A percentile compares a stretch with the other conserved stretches of the same genome.
Evolutionary conservation across 2,329 filamentous ascomycete species (phyloP).

Genomic region (Sarocladium brachiariae): DNA sequence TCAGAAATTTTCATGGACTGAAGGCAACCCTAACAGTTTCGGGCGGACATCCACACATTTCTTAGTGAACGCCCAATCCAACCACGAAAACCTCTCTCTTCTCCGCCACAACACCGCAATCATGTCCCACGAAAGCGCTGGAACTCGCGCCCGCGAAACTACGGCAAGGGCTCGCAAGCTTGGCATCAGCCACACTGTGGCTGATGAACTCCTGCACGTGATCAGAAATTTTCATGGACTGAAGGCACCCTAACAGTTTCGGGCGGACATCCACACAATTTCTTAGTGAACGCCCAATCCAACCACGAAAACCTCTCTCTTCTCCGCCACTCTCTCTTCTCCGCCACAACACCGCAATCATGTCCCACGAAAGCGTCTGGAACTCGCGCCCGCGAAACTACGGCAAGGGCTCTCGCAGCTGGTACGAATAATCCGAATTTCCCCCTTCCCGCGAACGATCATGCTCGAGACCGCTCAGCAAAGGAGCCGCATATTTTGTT

Average conservation of each 20-base stretch:
- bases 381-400: conserved; percentile 96
- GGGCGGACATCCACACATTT: conserved; percentile 29
- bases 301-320: conserved; percentile 26
- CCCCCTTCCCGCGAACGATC: conserved; percentile 1
- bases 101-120: conserved; percentile 32
- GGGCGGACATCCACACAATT: conserved; percentile 28
- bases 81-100: conserved; percentile 26
- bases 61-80: conserved; percentile 24
- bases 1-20: background rate
- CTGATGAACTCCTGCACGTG: background rate
- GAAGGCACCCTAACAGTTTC: conserved; percentile 5
- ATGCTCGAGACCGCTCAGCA: background rate
- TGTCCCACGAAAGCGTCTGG: conserved; percentile 91
- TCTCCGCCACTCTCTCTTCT: conserved; percentile 21
- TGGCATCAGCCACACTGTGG: background rate
- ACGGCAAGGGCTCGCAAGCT: conserved; percentile 98
- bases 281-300: conserved; percentile 26
- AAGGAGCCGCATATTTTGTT: background rate
- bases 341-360: conserved; percentile 36
- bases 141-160: conserved; percentile 95
- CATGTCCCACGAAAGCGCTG: conserved; percentile 84
- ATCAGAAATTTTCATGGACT: background rate
- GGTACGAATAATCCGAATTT: conserved; percentile 53
- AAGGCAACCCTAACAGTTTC: conserved; percentile 7
- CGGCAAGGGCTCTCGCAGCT: conserved; percentile 91